These are phyloP conservation scores for Wickerhamomyces bovis DNA, from an alignment of 805 yeast species.

Conservation along the genomic window DNA sequence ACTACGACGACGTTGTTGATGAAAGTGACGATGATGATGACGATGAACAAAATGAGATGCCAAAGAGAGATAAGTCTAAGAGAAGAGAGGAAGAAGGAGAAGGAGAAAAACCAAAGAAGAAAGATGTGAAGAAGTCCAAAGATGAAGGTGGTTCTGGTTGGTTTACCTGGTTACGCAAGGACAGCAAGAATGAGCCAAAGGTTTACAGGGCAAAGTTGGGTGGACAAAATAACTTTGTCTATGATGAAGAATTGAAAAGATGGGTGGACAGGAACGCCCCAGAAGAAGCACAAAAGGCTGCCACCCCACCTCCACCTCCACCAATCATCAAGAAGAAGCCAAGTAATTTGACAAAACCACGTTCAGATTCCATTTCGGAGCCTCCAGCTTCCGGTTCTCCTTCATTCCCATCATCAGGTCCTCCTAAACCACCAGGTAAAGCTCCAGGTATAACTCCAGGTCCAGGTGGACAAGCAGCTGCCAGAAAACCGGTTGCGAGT, in stretches of 20 bases:
- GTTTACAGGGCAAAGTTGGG: conserved; percentile 85
- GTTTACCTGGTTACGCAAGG: conserved; percentile 58
- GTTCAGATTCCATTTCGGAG: conserved; percentile 28
- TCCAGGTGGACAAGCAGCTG: conserved; percentile 3
- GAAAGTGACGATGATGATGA: conserved; percentile 35
- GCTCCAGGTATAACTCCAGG: not conserved
- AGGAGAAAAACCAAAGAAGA: conserved; percentile 17
- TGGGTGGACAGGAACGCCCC: conserved; percentile 75
- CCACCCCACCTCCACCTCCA: conserved; percentile 66
- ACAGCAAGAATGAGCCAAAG: conserved; percentile 60
- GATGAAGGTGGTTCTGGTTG: conserved; percentile 27
- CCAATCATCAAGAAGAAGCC: conserved; percentile 34
- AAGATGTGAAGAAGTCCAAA: conserved; percentile 12
- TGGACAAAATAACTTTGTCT: conserved; percentile 63
- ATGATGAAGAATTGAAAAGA: conserved; percentile 76
- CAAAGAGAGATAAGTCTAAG: conserved; percentile 12
- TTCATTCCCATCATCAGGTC: conserved; percentile 5
- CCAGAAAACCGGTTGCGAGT: conserved; percentile 17
- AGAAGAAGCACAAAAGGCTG: conserved; percentile 57
- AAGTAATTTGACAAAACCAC: conserved; percentile 30
- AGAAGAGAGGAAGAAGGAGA: conserved; percentile 18
- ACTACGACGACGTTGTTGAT: conserved; percentile 38
- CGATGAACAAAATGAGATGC: conserved; percentile 20
- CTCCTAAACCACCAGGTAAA: conserved; percentile 1
- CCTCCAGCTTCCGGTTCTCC: not conserved